Base-by-base conservation (phyloP, 1,139 yeast species). In the Kurtzmaniella quercitrusa region DNA sequence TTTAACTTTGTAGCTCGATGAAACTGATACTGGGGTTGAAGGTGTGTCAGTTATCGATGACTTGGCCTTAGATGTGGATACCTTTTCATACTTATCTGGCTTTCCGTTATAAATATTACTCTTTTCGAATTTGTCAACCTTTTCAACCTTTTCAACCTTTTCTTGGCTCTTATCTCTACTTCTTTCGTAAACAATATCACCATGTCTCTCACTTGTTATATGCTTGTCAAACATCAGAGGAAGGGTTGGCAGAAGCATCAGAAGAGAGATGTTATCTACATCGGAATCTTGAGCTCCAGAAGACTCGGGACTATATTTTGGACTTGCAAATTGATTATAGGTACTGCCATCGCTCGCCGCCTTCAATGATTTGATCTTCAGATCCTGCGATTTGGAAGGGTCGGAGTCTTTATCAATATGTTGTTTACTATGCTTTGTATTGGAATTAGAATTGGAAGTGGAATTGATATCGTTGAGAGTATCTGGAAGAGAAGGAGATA, bases 401-500 rank as follows among this genome's bases (percentile, higher is more conserved):
- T 33, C 37, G 9, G 25, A 39, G 8, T 38, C 48, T n/a, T 39
- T 46, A 6, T 44, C 41, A 10, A 40, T 44, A 2, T 41, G 40
- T 16, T 36, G n/a, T n/a, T n/a, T n/a, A n/a, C n/a, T 43, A 19
- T 38, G 41, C 14, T 12, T 27, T n/a, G 31, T 3, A 3, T 39
- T 38, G 17, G 21, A 39, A n/a, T 17, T 19, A n/a, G n/a, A n/a
- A n/a, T n/a, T n/a, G n/a, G n/a, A n/a, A n/a, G n/a, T n/a, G n/a
- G n/a, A n/a, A n/a, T n/a, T n/a, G n/a, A n/a, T n/a, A n/a, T n/a
- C n/a, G 16, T 27, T 31, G 39, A 41, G 37, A 10, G 44, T 17
- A 2, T 58, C 57, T 0, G 77, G 77, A 14, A 73, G 50, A 0
- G 73, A 67, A 2, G 78, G 78, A 3, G 75, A 69, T 29, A 73